These are phyloP conservation scores for Boletus pseudopeckii DNA, from an alignment of 768 basidiomycete species.

Conservation along the genomic window DNA sequence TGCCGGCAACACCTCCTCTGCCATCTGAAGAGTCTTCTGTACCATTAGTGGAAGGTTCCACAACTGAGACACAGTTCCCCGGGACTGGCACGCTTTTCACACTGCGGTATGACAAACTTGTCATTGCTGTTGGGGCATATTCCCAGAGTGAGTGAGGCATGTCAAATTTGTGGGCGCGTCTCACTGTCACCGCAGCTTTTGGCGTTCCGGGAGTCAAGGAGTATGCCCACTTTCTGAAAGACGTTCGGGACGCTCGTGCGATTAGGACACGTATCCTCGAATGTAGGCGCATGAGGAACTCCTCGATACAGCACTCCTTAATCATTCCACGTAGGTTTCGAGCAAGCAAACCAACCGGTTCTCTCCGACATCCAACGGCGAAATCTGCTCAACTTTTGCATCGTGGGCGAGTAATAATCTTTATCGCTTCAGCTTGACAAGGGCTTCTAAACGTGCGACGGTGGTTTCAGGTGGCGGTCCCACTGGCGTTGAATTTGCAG, in stretches of 20 bases:
- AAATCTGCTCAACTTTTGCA: conserved; percentile 79
- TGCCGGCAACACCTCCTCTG: conserved; percentile 56
- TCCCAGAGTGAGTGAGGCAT: conserved; percentile 58
- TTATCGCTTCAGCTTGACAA: background rate
- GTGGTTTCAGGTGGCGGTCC: conserved; percentile 59
- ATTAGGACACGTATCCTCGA: conserved; percentile 75
- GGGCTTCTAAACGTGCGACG: conserved; percentile 5
- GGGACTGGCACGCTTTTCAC: conserved; percentile 44
- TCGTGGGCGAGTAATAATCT: conserved; percentile 59
- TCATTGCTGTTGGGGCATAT: conserved; percentile 84
- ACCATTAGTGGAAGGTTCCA: conserved; percentile 11
- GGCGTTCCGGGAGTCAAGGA: conserved; percentile 75
- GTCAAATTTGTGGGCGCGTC: conserved; percentile 2
- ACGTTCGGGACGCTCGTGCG: conserved; percentile 68
- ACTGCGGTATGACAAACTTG: conserved; percentile 72
- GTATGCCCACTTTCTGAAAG: conserved; percentile 78
- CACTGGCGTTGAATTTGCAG: conserved; percentile 80
- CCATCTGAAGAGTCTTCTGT: conserved; percentile 26
- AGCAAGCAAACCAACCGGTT: conserved; percentile 80
- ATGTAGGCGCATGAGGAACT: conserved; percentile 38
- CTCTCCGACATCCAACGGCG: conserved; percentile 71
- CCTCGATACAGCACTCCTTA: background rate
- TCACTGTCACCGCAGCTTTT: conserved; percentile 47
- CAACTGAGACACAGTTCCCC: conserved; percentile 18
- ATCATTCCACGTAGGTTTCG: conserved; percentile 51